Evolutionary conservation across 306 rosid species (phyloP).

Genomic region (Quercus variabilis): DNA sequence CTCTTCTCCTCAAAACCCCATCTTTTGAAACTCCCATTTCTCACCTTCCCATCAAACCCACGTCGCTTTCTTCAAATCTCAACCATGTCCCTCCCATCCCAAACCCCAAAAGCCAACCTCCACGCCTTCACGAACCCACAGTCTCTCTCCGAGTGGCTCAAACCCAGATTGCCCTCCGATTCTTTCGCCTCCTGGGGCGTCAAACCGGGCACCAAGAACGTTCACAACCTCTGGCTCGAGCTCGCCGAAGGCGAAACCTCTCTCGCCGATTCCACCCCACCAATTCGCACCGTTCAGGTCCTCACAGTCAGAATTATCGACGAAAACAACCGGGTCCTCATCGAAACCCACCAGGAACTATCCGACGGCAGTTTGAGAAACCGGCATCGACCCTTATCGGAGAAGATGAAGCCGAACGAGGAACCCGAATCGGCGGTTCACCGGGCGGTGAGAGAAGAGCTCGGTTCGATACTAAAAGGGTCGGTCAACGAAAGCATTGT

Average conservation of each 20-base stretch:
- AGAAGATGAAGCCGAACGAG: constrained; percentile 92
- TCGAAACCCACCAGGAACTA: constrained; percentile 75
- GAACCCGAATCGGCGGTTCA: constrained; percentile 68
- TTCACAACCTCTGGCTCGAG: constrained; percentile 97
- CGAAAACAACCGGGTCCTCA: constrained; percentile 29
- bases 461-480: constrained; percentile 52
- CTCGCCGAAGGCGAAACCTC: constrained; percentile 81
- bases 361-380: constrained; percentile 63
- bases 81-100: constrained; percentile 53
- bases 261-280: constrained; percentile 71
- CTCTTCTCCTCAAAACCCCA: constrained; percentile 44
- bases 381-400: constrained; percentile 80
- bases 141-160: constrained; percentile 84
- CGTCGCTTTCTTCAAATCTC: constrained; percentile 62
- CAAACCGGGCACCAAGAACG: constrained; percentile 86
- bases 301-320: constrained; percentile 53
- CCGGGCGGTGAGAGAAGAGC: constrained; percentile 80
- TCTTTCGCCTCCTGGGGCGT: constrained; percentile 92
- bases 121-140: constrained; percentile 62
- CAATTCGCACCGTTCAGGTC: constrained; percentile 84
- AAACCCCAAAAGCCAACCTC: constrained; percentile 12
- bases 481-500: constrained; percentile 26
- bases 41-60: constrained; percentile 42
- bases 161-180: constrained; percentile 73
- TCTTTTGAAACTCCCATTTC: constrained; percentile 26